These are phyloP conservation scores for Trichoderma sp. DNA, from an alignment of 2,329 filamentous ascomycete genomes.

Conservation along the genomic window DNA sequence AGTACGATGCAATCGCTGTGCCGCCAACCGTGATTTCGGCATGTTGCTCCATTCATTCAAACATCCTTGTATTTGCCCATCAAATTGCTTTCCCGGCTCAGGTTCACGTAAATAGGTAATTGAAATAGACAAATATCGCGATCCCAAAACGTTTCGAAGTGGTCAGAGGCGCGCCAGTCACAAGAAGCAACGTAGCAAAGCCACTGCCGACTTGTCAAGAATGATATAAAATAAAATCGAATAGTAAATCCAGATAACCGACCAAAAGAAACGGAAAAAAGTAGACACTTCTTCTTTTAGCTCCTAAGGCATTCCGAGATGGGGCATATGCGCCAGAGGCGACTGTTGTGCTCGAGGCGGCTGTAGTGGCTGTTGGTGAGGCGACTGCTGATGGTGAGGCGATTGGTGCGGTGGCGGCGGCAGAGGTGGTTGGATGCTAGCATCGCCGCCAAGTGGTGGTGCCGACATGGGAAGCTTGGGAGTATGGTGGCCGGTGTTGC, in stretches of 20 bases:
- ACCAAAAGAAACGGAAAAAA: not conserved
- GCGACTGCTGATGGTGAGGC: not conserved
- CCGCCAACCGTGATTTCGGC: slow-evolving; percentile 15
- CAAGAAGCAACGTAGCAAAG: not conserved
- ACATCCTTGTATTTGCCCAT: slow-evolving; percentile 10
- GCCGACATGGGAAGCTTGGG: slow-evolving; percentile 29
- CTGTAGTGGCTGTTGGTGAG: not conserved
- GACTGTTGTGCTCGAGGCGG: not conserved
- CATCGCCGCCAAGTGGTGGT: slow-evolving; percentile 17
- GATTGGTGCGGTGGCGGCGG: not conserved
- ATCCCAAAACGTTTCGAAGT: slow-evolving; percentile 2
- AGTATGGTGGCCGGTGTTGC: slow-evolving; percentile 38
- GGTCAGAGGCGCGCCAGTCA: not conserved
- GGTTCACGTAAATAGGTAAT: slow-evolving; percentile 13
- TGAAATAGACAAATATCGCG: slow-evolving; percentile 7
- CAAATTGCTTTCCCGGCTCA: slow-evolving; percentile 11
- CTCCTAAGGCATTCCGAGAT: slow-evolving; percentile 13
- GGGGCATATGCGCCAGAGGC: not conserved
- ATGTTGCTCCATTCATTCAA: slow-evolving; percentile 7
- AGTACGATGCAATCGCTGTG: slow-evolving; percentile 20
- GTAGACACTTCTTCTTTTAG: slow-evolving; percentile 2
- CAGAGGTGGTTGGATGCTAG: slow-evolving; percentile 4
- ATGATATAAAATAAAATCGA: not conserved
- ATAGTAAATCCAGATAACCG: not conserved
- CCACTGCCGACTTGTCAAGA: not conserved